Conservation (phyloP, 2,329 filamentous ascomycete genomes). For the Colletotrichum orchidophilum region DNA sequence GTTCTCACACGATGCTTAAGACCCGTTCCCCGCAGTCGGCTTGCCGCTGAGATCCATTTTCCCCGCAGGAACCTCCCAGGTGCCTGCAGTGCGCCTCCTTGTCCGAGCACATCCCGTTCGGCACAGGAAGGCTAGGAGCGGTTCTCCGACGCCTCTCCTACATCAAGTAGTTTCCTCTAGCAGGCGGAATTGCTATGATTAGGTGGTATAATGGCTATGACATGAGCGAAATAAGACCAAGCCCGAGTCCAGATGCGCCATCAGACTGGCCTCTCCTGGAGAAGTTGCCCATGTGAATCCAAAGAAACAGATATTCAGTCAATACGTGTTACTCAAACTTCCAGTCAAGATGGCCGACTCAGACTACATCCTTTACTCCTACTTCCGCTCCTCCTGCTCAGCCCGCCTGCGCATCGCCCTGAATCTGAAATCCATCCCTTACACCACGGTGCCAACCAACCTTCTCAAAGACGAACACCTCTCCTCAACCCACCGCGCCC, state of each 20-base stretch:
- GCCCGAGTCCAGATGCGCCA: background rate
- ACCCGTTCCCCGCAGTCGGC: background rate
- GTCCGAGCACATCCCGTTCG: background rate
- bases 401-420: conserved; percentile 69
- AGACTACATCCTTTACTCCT: conserved; percentile 62
- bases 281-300: background rate
- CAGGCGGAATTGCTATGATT: background rate
- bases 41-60: conserved; percentile 13
- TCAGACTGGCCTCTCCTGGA: background rate
- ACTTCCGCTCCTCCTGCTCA: conserved; percentile 71
- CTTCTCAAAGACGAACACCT: conserved; percentile 64
- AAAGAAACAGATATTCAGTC: background rate
- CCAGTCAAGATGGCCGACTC: conserved; percentile 2
- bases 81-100: background rate
- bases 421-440: conserved; percentile 61
- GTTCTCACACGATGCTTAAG: background rate
- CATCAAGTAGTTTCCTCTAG: background rate
- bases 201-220: background rate
- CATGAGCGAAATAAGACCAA: background rate
- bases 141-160: background rate
- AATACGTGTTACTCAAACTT: background rate
- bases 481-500: conserved; percentile 51
- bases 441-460: conserved; percentile 59
- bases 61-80: conserved; percentile 22
- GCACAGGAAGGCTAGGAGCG: conserved; percentile 25